Base-by-base conservation (phyloP, 257 asterid genomes). In the Pogostemon cablin region DNA sequence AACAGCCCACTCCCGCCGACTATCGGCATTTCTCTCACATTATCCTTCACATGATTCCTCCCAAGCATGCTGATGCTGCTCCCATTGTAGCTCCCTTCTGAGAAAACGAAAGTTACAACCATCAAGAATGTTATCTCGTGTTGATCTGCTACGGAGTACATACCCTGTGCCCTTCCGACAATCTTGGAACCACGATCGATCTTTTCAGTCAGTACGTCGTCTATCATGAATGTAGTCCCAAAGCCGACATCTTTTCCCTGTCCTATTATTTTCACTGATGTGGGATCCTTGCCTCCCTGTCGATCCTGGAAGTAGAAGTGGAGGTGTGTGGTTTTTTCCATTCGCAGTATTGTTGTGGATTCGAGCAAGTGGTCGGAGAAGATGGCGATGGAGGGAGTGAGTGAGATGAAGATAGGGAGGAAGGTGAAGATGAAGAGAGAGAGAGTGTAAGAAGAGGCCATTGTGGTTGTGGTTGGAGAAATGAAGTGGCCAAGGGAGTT, bases 291-390 rank as follows among this genome's bases (percentile, higher is more conserved):
- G 57, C 80, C 80, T 7, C 85, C 34, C 2, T 8, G 53, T 6
- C 62, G n/a, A 65, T 80, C 85, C 6, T 80, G 87, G 67, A 77
- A 83, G 80, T 77, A 80, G 80, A 83, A 83, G 44, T 78, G 84
- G 77, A 81, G 86, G 66, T 65, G 77, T 48, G 76, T 73, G 1
- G 77, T 76, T 53, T 79, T 76, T 57, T 79, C 80, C 47, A 43
- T 41, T 0, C 55, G 75, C 1, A 32, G 10, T 2, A 9, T 4
- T 5, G 62, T n/a, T 17, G 41, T 7, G 64, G 83, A 1, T 52
- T 63, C 47, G 62, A 49, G 73, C 58, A 17, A 32, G 55, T 34
- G 35, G 9, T 9, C 2, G 75, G 17, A 58, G 70, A 66, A 48
- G 50, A 6, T 11, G 58, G 12, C 60, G 6, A 9, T 57, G 68